phyloP scores from a whole-genome alignment of 768 basidiomycete genomes.

The Agaricus bisporus region DNA sequence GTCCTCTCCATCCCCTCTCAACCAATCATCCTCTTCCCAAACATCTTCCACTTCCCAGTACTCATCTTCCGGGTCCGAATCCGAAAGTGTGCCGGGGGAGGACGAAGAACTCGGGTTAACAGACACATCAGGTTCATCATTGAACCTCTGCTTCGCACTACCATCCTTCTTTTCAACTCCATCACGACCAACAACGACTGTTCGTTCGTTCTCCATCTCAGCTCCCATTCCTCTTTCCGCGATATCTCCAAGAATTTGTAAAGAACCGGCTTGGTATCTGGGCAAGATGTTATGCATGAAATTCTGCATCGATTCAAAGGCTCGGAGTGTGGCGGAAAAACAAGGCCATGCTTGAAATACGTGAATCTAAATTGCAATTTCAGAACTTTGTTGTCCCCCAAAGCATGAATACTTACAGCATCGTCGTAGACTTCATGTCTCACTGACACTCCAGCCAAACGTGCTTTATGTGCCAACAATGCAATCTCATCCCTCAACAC shows the following conservation, averaged over 20 bases:
- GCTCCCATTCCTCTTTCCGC: slow-evolving; percentile 58
- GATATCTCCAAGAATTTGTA: slow-evolving; percentile 44
- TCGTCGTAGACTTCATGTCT: slow-evolving; percentile 89
- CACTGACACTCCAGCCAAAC: slow-evolving; percentile 78
- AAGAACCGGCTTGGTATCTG: slow-evolving; percentile 40
- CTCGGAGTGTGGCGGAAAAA: slow-evolving; percentile 54
- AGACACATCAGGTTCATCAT: not conserved
- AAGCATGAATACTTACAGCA: slow-evolving; percentile 47
- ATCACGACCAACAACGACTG: slow-evolving; percentile 69
- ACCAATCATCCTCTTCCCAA: slow-evolving; percentile 8
- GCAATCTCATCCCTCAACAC: slow-evolving; percentile 93
- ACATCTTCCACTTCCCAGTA: slow-evolving; percentile 13
- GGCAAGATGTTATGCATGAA: slow-evolving; percentile 63
- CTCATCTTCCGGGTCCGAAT: slow-evolving; percentile 15
- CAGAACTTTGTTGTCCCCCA: not conserved
- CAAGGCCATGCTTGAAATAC: slow-evolving; percentile 91
- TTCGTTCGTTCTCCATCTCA: slow-evolving; percentile 64
- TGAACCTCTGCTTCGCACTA: slow-evolving; percentile 4
- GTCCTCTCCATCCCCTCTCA: slow-evolving; percentile 9
- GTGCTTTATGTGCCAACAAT: slow-evolving; percentile 89
- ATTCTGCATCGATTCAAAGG: slow-evolving; percentile 64
- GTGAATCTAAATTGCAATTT: slow-evolving; percentile 51
- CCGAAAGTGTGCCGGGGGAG: not conserved
- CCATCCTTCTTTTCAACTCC: slow-evolving; percentile 42
- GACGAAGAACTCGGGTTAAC: not conserved